These are phyloP conservation scores for Allomyces macrogynus DNA, from an alignment of 192 early-diverging fungal species.

Conservation along the genomic window DNA sequence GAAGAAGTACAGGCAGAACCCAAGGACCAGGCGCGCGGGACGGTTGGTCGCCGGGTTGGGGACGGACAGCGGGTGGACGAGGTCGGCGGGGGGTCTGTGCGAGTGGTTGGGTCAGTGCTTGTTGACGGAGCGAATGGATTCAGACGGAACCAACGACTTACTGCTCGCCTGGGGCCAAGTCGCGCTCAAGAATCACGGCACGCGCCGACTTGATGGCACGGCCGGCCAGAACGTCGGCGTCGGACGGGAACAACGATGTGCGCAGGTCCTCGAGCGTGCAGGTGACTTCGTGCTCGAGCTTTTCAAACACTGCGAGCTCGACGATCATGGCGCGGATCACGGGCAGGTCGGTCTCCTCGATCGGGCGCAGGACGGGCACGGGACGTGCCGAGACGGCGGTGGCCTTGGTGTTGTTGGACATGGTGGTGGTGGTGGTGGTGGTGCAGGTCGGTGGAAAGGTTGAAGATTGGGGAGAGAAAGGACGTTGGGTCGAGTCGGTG, in stretches of 20 bases:
- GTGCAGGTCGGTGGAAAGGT: too few relatives aligned
- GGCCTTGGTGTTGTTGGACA: too few relatives aligned
- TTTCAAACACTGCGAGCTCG: neutral
- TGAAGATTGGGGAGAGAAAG: too few relatives aligned
- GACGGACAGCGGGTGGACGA: neutral
- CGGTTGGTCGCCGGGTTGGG: neutral
- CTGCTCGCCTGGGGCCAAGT: neutral
- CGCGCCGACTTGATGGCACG: neutral
- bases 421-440: too few relatives aligned
- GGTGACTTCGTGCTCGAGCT: neutral
- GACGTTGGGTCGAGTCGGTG: too few relatives aligned
- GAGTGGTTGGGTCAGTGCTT: too few relatives aligned
- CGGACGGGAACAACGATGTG: neutral
- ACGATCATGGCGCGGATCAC: neutral
- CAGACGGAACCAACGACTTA: neutral
- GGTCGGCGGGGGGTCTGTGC: neutral
- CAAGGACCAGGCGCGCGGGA: neutral
- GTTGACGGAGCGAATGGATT: neutral
- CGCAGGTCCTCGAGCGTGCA: neutral
- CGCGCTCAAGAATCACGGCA: neutral
- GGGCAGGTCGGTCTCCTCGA: neutral
- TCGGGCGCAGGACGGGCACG: neutral
- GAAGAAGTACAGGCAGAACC: neutral
- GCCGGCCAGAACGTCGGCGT: neutral
- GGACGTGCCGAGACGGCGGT: neutral